Evolutionary conservation across 371 early-diverging fungal species (phyloP), one percentile per base, ranked within the genome.

Genomic region (Caulochytrium protostelioides): DNA sequence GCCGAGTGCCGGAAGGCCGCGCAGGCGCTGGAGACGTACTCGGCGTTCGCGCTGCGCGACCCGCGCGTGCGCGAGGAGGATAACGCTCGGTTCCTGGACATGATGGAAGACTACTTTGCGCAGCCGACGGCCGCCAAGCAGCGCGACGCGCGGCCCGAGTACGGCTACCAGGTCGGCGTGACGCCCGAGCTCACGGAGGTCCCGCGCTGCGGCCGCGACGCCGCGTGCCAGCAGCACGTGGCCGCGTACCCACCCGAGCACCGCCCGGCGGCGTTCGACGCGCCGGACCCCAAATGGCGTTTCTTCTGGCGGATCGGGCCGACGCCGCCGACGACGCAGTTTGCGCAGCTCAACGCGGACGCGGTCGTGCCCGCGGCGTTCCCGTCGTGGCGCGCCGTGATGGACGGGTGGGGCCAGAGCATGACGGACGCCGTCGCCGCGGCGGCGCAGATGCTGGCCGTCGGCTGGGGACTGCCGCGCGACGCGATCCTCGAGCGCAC

Each of bases 201-300:
- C 39, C 74, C 77, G 19, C 50, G 59, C 36, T 76, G 77, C 42
- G 58, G 59, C 23, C 37, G 55, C 29, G 72, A 74, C 44, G 55
- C 59, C 19, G 43, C 54, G 34, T 76, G 77, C 48, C 35, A 55
- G 30, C 52, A 64, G 38, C 35, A 20, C 13, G 34, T 15, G n/a
- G 14, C 17, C 4, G 22, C 32, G 39, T 42, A 59, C 50, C 21
- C 28, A 2, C 41, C 36, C n/a, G 49, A 47, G 28, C 40, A 62
- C 32, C 38, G 48, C 34, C 57, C 59, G 19, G 22, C 47, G 22
- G 41, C 39, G 17, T 55, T 51, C 32, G 37, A 52, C 25, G 59
- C 64, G 1, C 52, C 65, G 8, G 77, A 76, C 44, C 70, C 72
- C 19, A 76, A 76, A 44, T 76, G 77, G 77, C 59, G 77, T 35